A percentile compares a stretch with the other conserved stretches of the same genome.
phyloP scores from a whole-genome alignment of 164 flowering plant genomes.

The Piper longum region DNA sequence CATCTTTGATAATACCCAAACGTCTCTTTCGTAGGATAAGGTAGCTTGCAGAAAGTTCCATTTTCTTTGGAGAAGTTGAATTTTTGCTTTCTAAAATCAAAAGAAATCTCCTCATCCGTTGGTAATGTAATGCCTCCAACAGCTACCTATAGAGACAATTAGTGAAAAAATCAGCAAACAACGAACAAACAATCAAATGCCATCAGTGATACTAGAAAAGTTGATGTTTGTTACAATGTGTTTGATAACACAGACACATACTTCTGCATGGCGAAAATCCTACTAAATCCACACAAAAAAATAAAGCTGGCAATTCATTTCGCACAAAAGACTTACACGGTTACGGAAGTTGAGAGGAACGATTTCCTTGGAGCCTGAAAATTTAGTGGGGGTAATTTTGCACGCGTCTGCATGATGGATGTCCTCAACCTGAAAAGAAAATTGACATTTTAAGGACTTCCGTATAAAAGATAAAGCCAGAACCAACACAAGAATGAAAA shows the following conservation, averaged over 20 bases:
- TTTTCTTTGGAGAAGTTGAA: constrained; percentile 71
- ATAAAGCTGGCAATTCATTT: too few relatives aligned
- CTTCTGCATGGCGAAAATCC: not conserved
- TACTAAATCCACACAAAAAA: not conserved
- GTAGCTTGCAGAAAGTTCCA: constrained; percentile 70
- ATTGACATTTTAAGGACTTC: not conserved
- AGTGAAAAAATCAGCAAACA: not conserved
- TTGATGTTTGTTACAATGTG: too few relatives aligned
- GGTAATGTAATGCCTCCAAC: constrained; percentile 2
- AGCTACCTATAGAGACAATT: not conserved
- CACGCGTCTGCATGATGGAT: constrained; percentile 75
- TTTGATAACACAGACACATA: not conserved
- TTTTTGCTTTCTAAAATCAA: constrained; percentile 89
- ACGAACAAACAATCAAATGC: not conserved
- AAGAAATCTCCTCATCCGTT: constrained; percentile 64
- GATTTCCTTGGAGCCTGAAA: constrained; percentile 86
- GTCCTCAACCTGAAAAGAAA: constrained; percentile 43
- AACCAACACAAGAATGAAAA: not conserved
- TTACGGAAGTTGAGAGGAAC: constrained; percentile 65
- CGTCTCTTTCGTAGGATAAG: constrained; percentile 79
- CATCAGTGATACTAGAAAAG: not conserved
- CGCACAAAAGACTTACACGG: constrained; percentile 23
- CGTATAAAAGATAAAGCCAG: not conserved
- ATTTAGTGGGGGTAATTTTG: constrained; percentile 81
- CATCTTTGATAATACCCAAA: constrained; percentile 66